These are phyloP conservation scores for Oropetium thomaeum DNA, from an alignment of 176 grass and related monocot genomes.

Conservation along the genomic window DNA sequence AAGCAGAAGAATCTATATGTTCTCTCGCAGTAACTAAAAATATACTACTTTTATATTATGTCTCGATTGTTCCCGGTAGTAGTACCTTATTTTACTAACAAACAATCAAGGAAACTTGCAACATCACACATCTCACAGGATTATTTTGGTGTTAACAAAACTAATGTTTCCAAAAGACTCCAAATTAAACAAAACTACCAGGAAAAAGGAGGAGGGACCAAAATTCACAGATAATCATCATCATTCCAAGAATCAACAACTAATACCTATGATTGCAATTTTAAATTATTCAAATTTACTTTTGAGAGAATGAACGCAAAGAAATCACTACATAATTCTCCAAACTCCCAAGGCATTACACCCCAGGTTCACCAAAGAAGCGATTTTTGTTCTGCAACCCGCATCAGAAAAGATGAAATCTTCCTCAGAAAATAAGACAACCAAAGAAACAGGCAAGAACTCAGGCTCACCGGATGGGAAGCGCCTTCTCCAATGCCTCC, in stretches of 20 bases:
- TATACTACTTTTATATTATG: too few species aligned
- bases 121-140: not conserved
- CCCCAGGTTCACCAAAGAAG: not conserved
- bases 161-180: not conserved
- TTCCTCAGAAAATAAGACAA: not conserved
- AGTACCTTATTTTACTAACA: not conserved
- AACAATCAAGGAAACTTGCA: not conserved
- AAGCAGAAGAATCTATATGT: not conserved
- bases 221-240: not conserved
- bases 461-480: slow-evolving; percentile 53
- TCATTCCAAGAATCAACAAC: not conserved
- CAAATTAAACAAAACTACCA: not conserved
- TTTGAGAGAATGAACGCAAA: not conserved
- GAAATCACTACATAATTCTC: not conserved
- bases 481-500: slow-evolving; percentile 61
- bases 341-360: not conserved
- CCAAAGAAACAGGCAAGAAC: not conserved
- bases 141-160: not conserved
- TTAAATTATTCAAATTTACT: not conserved
- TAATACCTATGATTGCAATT: not conserved
- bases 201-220: not conserved
- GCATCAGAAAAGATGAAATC: not conserved
- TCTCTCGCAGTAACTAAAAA: not conserved
- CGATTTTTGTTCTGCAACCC: not conserved
- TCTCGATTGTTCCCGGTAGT: too few species aligned